Base-by-base conservation (phyloP, 345 rosid genomes). In the Eutrema japonicum region DNA sequence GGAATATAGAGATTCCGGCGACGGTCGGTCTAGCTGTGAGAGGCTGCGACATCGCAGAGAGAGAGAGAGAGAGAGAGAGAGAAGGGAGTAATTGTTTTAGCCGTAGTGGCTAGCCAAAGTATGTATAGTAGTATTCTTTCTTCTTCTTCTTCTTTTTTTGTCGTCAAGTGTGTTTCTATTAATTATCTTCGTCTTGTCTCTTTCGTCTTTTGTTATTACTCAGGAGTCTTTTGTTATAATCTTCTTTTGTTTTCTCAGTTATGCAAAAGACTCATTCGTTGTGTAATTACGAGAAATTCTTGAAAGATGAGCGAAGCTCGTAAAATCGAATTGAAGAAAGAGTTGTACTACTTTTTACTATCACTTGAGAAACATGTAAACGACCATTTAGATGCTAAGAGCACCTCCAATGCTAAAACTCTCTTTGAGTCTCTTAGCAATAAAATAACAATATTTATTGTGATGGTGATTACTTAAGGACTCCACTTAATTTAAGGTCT, bases 1-100 rank as follows among this genome's bases (percentile, higher is more conserved):
- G 56, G 59, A 54, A 57, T 18, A 56, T 3, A 2, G 76, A 52
- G 30, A 61, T 43, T 43, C 78, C 22, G 75, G 83, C 12, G 41
- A 46, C 53, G 63, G 77, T 37, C 2, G 78, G 80, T 66, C 85
- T 82, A 1, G 70, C 77, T 7, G 75, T 33, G 50, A 67, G 62
- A 33, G 81, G 78, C 42, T 77, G 80, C 46, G 89, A 68, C 96
- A 89, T 91, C 64, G 50, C 22, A 38, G 29, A 53, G 66, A 76
- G 37, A 58, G 37, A 57, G 67, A 76, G 43, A 18, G 18, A 18
- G 18, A 18, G 26, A 56, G 52, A 68, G 66, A 55, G 70, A 56
- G 41, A 35, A n/a, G 58, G 33, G 55, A 7, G 63, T 37, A 38
- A 66, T 47, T 72, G 69, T n/a, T 22, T 53, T n/a, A 54, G 77